Base-by-base conservation (phyloP, 1,284 basidiomycete genomes). In the Apiotrichum domesticum region DNA sequence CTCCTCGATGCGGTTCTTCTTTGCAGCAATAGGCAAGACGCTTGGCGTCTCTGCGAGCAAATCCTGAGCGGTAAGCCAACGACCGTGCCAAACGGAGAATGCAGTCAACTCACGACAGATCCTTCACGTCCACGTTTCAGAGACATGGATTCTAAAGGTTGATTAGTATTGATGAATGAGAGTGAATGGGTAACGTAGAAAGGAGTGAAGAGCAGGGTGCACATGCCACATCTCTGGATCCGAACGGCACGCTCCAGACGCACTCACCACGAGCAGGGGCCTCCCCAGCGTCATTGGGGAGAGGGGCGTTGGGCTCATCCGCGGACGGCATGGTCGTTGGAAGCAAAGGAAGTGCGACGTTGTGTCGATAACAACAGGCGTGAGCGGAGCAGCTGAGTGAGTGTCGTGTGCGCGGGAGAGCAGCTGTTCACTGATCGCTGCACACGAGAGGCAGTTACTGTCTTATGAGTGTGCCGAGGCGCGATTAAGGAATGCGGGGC, bases 91-190 rank as follows among this genome's bases (percentile, higher is more conserved):
- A 14, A 14, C 37, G 37, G 37, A 39, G 37, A 39, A 41, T 14
- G 34, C 9, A n/a, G 9, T 9, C 46, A 15, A 68, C 68, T 59
- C 41, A 75, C 73, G n/a, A 70, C 54, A 4, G 73, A 75, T 13
- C 69, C 70, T 57, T 75, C 75, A 46, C 75, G 61, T 13, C 64
- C 68, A 37, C 75, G 67, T 58, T 76, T 76, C 47, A 75, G 57
- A 29, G 68, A 70, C 8, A 61, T 54, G 15, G 64, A 50, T 37
- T 66, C 66, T 65, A 57, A 21, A 32, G 13, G 29, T 10, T 4
- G 7, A 32, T 49, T 32, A 49, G 47, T 21, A 46, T 32, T 34
- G 29, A 35, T 46, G 10, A 32, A 35, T 2, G 43, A 29, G 43
- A 44, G 15, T 7, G 3, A 44, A 6, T 29, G 29, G 29, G 3